Evolutionary conservation across 805 yeast species (phyloP).

Genomic region (Blastobotrys robertii): DNA sequence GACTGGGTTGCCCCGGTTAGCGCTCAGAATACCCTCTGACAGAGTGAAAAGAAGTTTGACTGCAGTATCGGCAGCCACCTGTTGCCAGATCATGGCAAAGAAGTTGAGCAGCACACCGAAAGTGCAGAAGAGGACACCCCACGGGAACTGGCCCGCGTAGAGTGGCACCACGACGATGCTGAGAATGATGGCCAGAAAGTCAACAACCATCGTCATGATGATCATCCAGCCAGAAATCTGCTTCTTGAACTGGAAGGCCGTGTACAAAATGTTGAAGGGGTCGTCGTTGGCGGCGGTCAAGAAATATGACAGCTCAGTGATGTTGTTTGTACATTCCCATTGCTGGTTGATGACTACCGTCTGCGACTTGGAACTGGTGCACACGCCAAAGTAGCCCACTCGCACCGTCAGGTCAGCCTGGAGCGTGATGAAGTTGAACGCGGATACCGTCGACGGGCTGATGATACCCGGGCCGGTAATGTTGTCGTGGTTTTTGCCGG

Average conservation of each 20-base stretch:
- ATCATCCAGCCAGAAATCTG: slow-evolving; percentile 14
- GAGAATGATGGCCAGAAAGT: too few relatives aligned
- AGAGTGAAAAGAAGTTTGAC: slow-evolving; percentile 3
- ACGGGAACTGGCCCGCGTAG: slow-evolving; percentile 4
- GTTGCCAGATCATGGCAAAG: slow-evolving; percentile 18
- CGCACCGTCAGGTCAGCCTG: slow-evolving; percentile 10
- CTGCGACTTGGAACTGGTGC: slow-evolving; percentile 7
- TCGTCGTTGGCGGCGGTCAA: slow-evolving; percentile 10
- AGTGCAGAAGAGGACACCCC: slow-evolving; percentile 6
- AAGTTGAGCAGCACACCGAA: slow-evolving; percentile 11
- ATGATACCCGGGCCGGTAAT: slow-evolving; percentile 10
- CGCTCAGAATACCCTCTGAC: slow-evolving; percentile 6
- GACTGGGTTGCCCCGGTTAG: slow-evolving; percentile 9
- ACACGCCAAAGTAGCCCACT: slow-evolving; percentile 17
- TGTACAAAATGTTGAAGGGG: slow-evolving; percentile 15
- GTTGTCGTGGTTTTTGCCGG: neutral
- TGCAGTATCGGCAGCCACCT: slow-evolving; percentile 9
- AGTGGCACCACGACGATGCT: too few relatives aligned
- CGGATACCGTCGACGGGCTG: slow-evolving; percentile 9
- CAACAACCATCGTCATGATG: slow-evolving; percentile 10
- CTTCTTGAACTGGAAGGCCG: slow-evolving; percentile 8
- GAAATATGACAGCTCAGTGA: slow-evolving; percentile 4
- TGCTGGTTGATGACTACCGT: neutral
- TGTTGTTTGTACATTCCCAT: slow-evolving; percentile 15
- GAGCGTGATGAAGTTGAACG: slow-evolving; percentile 7